These are phyloP conservation scores for Salix dunnii DNA, from an alignment of 345 rosid genomes.

Conservation along the genomic window DNA sequence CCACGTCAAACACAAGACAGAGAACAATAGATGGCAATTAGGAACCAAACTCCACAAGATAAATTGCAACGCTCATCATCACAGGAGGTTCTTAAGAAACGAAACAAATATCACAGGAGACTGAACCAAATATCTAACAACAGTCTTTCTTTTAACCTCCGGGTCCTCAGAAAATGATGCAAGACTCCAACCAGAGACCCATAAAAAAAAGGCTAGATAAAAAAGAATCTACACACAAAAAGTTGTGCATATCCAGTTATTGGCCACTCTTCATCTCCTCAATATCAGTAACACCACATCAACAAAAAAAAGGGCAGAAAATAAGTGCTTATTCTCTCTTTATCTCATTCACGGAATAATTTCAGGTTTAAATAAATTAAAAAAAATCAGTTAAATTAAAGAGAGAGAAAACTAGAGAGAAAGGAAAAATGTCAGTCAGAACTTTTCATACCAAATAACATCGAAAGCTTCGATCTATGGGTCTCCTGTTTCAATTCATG, in stretches of 20 bases:
- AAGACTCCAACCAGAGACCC: not conserved
- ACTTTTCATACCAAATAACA: not conserved
- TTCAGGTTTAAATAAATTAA: not conserved
- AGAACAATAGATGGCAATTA: not conserved
- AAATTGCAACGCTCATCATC: not conserved
- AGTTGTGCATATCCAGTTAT: not conserved
- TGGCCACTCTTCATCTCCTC: not conserved
- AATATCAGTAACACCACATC: not conserved
- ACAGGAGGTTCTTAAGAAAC: not conserved
- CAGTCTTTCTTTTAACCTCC: not conserved
- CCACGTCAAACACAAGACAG: not conserved
- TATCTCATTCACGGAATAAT: not conserved
- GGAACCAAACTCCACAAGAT: not conserved
- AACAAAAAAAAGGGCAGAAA: not conserved
- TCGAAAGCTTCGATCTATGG: not conserved
- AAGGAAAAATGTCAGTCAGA: not conserved
- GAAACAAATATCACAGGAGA: not conserved
- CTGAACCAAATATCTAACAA: not conserved
- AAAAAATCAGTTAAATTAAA: not conserved
- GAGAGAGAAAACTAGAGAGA: not conserved
- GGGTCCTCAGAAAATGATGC: not conserved
- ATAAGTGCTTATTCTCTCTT: not conserved
- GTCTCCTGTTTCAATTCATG: not conserved
- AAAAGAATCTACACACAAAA: not conserved
- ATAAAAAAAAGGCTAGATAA: not conserved